Evolutionary conservation across 768 basidiomycete species (phyloP), one percentile per base, ranked within the genome.

Genomic region (Mycena olivaceomarginata): DNA sequence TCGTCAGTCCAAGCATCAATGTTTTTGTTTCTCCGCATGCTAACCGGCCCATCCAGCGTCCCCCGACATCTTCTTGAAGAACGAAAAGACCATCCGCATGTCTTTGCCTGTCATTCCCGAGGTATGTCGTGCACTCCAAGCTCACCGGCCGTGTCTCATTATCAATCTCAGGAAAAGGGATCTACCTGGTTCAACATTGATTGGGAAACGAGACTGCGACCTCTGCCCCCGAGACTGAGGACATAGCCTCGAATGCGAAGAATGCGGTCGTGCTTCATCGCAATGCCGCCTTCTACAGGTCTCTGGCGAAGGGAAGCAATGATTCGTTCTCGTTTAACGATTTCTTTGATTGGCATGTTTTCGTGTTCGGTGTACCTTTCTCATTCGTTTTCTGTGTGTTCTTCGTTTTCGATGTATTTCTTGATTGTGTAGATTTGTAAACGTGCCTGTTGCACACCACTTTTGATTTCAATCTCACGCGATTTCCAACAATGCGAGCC

Each of bases 161-260:
- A 4, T 25, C 31, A 31, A 43, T 76, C n/a, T 22, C 51, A 45
- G 45, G 51, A 70, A 13, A 70, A 74, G 46, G 53, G 46, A 2
- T 20, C 51, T 41, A 69, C 69, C 8, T 74, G 73, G 73, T 78
- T 62, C 51, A 75, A 75, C 70, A 75, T 78, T 48, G 73, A 78
- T 66, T 78, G 4, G 66, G 64, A 8, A 53, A 16, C 11, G 62
- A 46, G 16, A 51, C 13, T 8, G 11, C 40, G 31, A 53, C 46
- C 2, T 22, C 62, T 6, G 46, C 25, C 3, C 5, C 18, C 57
- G 53, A 57, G 12, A 45, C 13, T 2, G 60, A 66, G 31, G 74
- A 70, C 53, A 31, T 48, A 9, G 9, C 67, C 12, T 25, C n/a
- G n/a, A 40, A 20, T 10, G 53, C 74, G 12, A 16, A 20, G n/a